Evolutionary conservation across 1,284 basidiomycete genomes (phyloP), one percentile per base, ranked within the genome.

Genomic region (Malassezia caprae): DNA sequence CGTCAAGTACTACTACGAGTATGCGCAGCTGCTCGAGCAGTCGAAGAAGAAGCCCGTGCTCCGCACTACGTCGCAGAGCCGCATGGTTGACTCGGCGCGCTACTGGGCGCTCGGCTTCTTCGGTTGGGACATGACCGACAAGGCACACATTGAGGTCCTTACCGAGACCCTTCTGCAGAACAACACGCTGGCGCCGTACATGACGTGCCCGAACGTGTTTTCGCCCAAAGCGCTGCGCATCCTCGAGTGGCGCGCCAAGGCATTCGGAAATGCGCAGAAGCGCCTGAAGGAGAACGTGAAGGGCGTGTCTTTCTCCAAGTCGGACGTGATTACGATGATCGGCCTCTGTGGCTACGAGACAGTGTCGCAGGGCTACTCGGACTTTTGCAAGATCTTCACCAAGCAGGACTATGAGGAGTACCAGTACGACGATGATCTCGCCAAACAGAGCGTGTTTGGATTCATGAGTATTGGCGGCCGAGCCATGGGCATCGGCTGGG

Each of bases 381-480:
- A 65, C 57, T 96, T 91, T 77, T 96, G 90, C 65, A 82, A 82
- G 51, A 78, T 94, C 0, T 94, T 94, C 76, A 90, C 87, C 0
- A 79, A 85, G 69, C 83, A 87, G 43, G 89, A 93, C 73, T 90
- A 88, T 84, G 80, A 85, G 63, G 87, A 87, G 6, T 91, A 88
- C 41, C 61, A 67, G 44, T 68, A 67, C 72, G 82, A 87, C 70
- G 88, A 90, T 51, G 62, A 64, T 17, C 51, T 70, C 3, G 51
- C 58, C 42, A 63, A 62, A 44, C 49, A 51, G 12, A 64, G 67
- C 24, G 81, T 83, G 68, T 85, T 84, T 11, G 85, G 84, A 0
- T 86, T 85, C 67, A 87, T 88, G n/a, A 85, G 83, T 1, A 87
- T 89, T 0, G 81, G 86, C n/a, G 81, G 82, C 1, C 83, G 83